Evolutionary conservation across 257 asterid species (phyloP), one percentile per base, ranked within the genome.

Genomic region (Solanum pennellii): DNA sequence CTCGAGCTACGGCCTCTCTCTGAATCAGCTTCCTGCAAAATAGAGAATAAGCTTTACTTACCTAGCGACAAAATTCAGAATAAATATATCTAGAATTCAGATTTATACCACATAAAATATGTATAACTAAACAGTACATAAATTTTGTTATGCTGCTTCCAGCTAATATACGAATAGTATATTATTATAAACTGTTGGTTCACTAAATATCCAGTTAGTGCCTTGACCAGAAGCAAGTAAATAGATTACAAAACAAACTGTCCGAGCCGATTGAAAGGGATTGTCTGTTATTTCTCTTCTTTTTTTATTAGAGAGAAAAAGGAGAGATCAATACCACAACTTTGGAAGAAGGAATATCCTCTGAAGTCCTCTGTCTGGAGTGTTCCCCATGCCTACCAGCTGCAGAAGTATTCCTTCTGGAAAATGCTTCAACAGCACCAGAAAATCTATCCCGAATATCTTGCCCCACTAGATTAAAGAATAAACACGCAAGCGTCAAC

Each of bases 1-100:
- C 98, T 89, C 5, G 95, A 93, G 66, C 93, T 88, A 42, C 92
- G 94, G 31, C 92, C 95, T 87, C 86, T 94, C 84, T 94, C 98
- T 79, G 96, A 87, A 87, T 93, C 98, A 25, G 87, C 91, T 92
- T 93, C 97, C 98, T 93, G 94, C 88, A 88, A 82, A 88, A 21
- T 14, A 69, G 77, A 80, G 82, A 27, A 87, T 83, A 33, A 86
- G 83, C 39, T 45, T 89, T 42, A n/a, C 39, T 25, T 44, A 77
- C 83, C 83, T 77, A 44, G 5, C 25, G 27, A 21, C 27, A 15
- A 45, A 45, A 62, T 5, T 49, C 84, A 15, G 35, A 47, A 83
- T 31, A 82, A 49, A 27, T n/a, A 11, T n/a, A 16, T 33, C 41
- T 74, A 10, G 20, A n/a, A 87, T 42, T 59, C 27, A 20, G 75